A percentile compares a stretch with the other conserved stretches of the same genome.
Evolutionary conservation across 306 rosid genomes (phyloP).

Genomic region (Trichosanthes truncata): DNA sequence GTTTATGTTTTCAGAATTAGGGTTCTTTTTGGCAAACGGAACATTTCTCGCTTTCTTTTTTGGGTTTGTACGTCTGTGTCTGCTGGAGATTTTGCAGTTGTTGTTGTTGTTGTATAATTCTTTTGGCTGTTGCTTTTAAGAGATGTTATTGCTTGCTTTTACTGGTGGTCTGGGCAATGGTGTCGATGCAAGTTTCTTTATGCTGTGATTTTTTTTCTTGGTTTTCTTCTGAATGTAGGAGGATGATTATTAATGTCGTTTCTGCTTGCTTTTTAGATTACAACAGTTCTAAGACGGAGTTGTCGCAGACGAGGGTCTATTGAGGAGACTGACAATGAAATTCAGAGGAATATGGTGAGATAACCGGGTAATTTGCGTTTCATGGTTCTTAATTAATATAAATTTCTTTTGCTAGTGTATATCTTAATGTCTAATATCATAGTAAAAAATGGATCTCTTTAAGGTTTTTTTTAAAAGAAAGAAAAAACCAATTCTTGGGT

Average conservation of each 20-base stretch:
- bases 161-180: neutral
- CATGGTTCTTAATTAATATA: neutral
- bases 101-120: neutral
- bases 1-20: slow-evolving; percentile 11
- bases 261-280: slow-evolving; percentile 37
- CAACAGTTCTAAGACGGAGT: slow-evolving; percentile 40
- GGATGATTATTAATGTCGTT: slow-evolving; percentile 30
- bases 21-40: slow-evolving; percentile 6
- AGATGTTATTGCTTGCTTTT: slow-evolving; percentile 2
- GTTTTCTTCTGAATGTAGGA: slow-evolving; percentile 12
- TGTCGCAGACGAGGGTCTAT: slow-evolving; percentile 32
- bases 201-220: neutral
- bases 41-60: neutral
- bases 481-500: neutral
- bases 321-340: slow-evolving; percentile 26
- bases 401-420: neutral
- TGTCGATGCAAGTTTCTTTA: neutral
- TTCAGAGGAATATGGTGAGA: slow-evolving; percentile 39
- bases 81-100: neutral
- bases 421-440: neutral
- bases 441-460: neutral
- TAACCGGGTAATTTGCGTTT: slow-evolving; percentile 29
- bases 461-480: too few species aligned
- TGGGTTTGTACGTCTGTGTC: neutral
- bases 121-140: slow-evolving; percentile 4